Evolutionary conservation across 2,329 filamentous ascomycete genomes (phyloP), one percentile per base, ranked within the genome.

Genomic region (Hyphodiscus sp.): DNA sequence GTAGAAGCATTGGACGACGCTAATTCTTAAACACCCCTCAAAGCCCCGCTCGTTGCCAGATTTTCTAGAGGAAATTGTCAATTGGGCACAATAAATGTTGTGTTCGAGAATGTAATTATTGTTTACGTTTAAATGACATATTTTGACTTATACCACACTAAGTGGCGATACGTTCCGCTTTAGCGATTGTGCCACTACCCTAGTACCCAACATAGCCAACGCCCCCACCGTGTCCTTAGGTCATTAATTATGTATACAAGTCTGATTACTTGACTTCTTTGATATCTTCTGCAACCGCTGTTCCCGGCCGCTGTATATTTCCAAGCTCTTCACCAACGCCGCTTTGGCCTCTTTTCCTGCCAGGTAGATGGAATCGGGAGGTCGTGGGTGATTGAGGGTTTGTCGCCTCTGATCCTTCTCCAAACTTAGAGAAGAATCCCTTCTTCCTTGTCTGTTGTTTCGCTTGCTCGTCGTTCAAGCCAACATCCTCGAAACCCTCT

Each of bases 401-500:
- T 19, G 53, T 52, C 13, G 56, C 41, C 18, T 62, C 62, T 29
- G 60, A 46, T 29, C 56, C 65, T 11, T 91, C 87, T 50, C 86
- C 86, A 65, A 96, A 91, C 60, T 87, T 84, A 47, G 89, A 79
- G 60, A 97, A 89, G 66, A 96, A 85, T 13, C 87, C 79, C 74
- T 89, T 91, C 75, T 89, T 91, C 16, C 78, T 73, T 9, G 65
- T 62, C 45, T 70, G 64, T 71, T 61, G 68, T 50, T 72, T 73
- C 20, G 67, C 74, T 57, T 81, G 79, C 41, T 94, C 89, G 60
- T 96, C 91, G 54, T 85, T 82, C 45, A 97, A 74, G 3, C 90
- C 90, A 9, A 97, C 89, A 50, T 97, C 92, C 68, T 96, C 92
- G 63, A 97, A 96, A 15, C 76, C 76, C 65, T 95, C 89, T 63